Evolutionary conservation across 164 flowering plant genomes (phyloP).

Genomic region (Tetracentron sinense): DNA sequence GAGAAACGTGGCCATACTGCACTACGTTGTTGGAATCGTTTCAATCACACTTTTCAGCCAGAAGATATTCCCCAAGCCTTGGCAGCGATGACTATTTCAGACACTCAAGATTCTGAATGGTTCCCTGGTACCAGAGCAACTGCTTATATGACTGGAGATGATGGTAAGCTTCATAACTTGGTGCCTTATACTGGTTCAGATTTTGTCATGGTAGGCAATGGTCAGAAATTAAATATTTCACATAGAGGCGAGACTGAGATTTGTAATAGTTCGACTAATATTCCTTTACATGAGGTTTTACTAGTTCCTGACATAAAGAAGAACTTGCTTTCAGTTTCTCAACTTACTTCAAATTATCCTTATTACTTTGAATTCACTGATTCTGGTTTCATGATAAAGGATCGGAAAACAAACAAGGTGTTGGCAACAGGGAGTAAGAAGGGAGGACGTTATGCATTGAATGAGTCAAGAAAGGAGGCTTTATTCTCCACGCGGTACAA

Average conservation of each 20-base stretch:
- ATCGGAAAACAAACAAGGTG: background rate
- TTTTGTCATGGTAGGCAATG: background rate
- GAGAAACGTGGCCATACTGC: constrained; percentile 1
- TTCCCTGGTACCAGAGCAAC: background rate
- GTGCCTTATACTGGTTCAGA: background rate
- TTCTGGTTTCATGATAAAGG: background rate
- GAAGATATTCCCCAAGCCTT: background rate
- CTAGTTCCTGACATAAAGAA: background rate
- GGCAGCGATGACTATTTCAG: background rate
- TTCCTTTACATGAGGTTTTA: background rate
- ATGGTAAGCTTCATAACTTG: background rate
- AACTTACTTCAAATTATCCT: background rate
- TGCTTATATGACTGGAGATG: background rate
- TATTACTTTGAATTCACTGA: background rate
- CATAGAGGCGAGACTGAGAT: background rate
- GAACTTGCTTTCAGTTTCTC: background rate
- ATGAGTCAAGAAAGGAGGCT: background rate
- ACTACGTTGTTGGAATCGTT: background rate
- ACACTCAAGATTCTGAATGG: background rate
- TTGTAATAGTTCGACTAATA: background rate
- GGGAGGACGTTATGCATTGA: background rate
- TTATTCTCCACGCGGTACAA: background rate
- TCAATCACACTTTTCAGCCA: background rate
- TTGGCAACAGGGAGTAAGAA: background rate
- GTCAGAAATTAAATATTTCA: background rate